Evolutionary conservation across 1,284 basidiomycete genomes (phyloP).

Genomic region (Malassezia sympodialis): DNA sequence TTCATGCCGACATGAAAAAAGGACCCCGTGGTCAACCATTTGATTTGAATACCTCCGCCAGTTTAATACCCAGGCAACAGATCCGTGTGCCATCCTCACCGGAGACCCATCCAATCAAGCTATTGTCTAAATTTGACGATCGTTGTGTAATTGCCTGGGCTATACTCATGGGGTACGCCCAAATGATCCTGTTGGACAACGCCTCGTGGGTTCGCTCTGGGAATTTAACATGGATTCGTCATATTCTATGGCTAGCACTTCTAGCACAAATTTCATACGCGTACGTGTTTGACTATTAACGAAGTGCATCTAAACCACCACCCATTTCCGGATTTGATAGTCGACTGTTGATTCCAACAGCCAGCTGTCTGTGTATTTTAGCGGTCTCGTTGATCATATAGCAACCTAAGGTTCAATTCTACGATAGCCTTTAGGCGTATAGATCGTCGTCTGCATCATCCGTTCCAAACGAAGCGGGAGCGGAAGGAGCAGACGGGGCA

Average conservation of each 20-base stretch:
- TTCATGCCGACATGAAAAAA: not conserved
- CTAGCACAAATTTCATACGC: not conserved
- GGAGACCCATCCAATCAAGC: too few relatives aligned
- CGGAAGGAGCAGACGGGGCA: conserved; percentile 52
- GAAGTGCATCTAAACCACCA: not conserved
- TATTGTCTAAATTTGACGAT: not conserved
- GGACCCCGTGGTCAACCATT: not conserved
- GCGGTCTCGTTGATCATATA: not conserved
- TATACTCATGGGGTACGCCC: not conserved
- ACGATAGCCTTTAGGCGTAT: conserved; percentile 55
- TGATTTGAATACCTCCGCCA: not conserved
- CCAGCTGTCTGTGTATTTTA: not conserved
- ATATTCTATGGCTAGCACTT: not conserved
- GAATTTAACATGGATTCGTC: not conserved
- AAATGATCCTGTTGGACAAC: not conserved
- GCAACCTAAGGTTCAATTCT: not conserved
- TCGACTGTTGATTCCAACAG: not conserved
- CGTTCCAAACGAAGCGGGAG: conserved; percentile 62
- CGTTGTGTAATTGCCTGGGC: not conserved
- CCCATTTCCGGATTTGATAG: not conserved
- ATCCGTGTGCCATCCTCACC: not conserved
- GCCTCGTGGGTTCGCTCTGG: not conserved
- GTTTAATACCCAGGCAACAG: not conserved
- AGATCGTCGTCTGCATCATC: conserved; percentile 76
- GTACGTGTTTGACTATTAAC: not conserved